Evolutionary conservation across 2,329 filamentous ascomycete species (phyloP).

Genomic region (Uncinocarpus reesii): DNA sequence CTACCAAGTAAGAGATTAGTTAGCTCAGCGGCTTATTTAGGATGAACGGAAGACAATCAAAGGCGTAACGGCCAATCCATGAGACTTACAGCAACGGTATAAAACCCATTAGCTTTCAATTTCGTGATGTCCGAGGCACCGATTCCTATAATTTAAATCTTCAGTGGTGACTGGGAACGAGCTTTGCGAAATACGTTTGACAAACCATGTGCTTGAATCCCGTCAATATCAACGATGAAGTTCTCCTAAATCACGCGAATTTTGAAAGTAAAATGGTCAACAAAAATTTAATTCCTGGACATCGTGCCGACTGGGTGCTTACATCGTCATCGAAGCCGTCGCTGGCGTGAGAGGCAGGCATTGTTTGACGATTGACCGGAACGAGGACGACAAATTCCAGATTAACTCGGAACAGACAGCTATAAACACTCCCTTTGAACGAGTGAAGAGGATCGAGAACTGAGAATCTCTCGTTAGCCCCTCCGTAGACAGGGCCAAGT

Average conservation of each 20-base stretch:
- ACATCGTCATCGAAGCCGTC: constrained; percentile 42
- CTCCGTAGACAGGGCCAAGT: constrained; percentile 3
- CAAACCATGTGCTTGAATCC: constrained; percentile 53
- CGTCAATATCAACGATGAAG: constrained; percentile 57
- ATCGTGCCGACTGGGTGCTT: neutral
- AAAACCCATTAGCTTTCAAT: constrained; percentile 52
- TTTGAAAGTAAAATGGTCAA: neutral
- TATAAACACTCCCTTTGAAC: too few relatives aligned
- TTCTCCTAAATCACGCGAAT: constrained; percentile 30
- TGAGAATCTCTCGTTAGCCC: neutral
- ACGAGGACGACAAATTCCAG: too few relatives aligned
- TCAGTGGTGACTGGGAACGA: neutral
- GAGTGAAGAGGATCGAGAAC: neutral
- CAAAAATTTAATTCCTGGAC: too few relatives aligned
- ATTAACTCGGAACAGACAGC: too few relatives aligned
- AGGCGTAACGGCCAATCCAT: neutral
- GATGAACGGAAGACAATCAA: too few relatives aligned
- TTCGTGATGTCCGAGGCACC: constrained; percentile 56
- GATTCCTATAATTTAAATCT: constrained; percentile 42
- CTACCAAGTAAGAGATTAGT: constrained; percentile 27
- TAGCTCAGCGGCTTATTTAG: neutral
- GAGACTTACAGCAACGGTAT: constrained; percentile 50
- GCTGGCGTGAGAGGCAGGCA: constrained; percentile 45
- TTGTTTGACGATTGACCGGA: too few relatives aligned
- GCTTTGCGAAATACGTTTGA: neutral